Percentiles rank a stretch among this genome's conserved stretches.
Evolutionary conservation across 208 protist species (phyloP).

Genomic region (Wallacemonas sp.): DNA sequence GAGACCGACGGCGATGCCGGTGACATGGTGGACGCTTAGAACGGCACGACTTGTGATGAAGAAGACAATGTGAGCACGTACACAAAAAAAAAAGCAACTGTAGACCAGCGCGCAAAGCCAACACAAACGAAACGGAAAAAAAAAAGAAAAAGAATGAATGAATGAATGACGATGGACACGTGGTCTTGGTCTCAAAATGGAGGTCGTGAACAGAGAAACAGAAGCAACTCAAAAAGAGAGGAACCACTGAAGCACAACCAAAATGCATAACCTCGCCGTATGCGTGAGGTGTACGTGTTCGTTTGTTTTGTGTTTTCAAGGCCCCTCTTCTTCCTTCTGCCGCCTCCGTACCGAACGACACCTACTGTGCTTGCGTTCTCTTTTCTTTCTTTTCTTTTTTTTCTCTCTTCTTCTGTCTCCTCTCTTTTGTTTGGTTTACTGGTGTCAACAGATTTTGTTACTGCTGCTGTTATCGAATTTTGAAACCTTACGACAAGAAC

Average conservation of each 20-base stretch:
- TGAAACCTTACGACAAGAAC: too few relatives aligned
- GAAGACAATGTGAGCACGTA: background rate
- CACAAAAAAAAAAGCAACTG: conserved; percentile 13
- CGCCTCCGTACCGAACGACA: too few relatives aligned
- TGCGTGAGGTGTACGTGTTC: too few relatives aligned
- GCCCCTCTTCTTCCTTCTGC: background rate
- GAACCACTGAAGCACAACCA: too few relatives aligned
- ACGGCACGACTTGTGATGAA: too few relatives aligned
- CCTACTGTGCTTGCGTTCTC: background rate
- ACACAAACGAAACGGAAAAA: conserved; percentile 16
- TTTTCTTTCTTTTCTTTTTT: conserved; percentile 1
- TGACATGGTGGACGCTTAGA: conserved; percentile 29
- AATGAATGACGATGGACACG: too few relatives aligned
- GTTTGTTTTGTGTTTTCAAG: too few relatives aligned
- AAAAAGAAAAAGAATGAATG: background rate
- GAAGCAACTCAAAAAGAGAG: too few relatives aligned
- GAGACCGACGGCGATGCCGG: conserved; percentile 30
- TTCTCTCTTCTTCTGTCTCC: background rate
- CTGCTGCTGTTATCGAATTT: background rate
- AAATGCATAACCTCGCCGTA: too few relatives aligned
- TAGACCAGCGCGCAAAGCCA: conserved; percentile 1
- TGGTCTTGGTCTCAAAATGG: too few relatives aligned
- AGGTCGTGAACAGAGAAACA: too few relatives aligned
- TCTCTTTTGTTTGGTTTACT: background rate
- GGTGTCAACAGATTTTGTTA: too few relatives aligned